phyloP scores from a whole-genome alignment of 202 grass and related monocot genomes.

The Carex sylvatica region DNA sequence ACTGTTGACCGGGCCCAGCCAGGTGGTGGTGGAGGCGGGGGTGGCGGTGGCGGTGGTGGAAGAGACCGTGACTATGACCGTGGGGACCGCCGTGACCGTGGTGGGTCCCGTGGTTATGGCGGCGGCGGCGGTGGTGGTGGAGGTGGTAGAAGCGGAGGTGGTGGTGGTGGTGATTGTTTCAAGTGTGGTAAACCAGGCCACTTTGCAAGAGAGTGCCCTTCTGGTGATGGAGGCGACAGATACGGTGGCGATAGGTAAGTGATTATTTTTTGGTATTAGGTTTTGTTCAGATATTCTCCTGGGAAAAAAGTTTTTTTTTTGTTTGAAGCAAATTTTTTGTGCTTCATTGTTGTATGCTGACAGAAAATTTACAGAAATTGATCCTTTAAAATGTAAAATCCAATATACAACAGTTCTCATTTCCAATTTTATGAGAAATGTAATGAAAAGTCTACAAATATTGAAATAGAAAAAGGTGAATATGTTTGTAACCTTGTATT shows the following conservation, averaged over 20 bases:
- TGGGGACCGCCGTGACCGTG: slow-evolving; percentile 60
- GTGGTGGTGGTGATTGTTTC: slow-evolving; percentile 81
- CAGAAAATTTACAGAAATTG: neutral
- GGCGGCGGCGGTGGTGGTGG: slow-evolving; percentile 50
- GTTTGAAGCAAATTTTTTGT: neutral
- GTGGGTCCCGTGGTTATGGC: slow-evolving; percentile 40
- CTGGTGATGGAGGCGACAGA: slow-evolving; percentile 87
- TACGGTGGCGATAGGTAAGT: slow-evolving; percentile 70
- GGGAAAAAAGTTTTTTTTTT: neutral
- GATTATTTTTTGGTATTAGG: neutral
- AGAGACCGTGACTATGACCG: slow-evolving; percentile 85
- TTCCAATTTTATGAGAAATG: neutral
- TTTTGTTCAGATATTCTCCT: neutral
- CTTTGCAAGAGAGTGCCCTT: slow-evolving; percentile 97
- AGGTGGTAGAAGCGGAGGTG: slow-evolving; percentile 36
- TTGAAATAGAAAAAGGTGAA: neutral
- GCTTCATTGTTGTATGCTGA: neutral
- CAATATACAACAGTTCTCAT: neutral
- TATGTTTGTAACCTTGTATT: neutral
- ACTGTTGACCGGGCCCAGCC: slow-evolving; percentile 92
- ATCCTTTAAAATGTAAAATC: neutral
- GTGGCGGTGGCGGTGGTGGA: slow-evolving; percentile 30
- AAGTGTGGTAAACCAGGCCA: slow-evolving; percentile 97
- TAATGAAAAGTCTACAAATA: neutral
- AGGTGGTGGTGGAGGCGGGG: slow-evolving; percentile 42